phyloP scores from a whole-genome alignment of 2,329 filamentous ascomycete species.

The Bipolaris zeicola region DNA sequence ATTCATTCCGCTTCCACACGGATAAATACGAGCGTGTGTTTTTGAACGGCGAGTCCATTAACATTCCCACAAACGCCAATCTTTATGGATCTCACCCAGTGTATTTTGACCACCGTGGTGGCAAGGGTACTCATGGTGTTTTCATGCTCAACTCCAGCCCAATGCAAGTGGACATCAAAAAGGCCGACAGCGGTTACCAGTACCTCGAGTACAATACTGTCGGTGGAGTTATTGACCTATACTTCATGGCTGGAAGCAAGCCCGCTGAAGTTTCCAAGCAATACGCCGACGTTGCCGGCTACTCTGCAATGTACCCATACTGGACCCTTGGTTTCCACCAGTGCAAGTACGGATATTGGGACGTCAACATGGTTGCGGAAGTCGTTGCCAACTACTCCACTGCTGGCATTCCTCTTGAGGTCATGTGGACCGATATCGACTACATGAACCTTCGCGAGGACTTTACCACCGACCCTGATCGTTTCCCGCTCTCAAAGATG shows the following conservation, averaged over 20 bases:
- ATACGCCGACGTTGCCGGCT: conserved; percentile 57
- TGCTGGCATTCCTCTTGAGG: conserved; percentile 70
- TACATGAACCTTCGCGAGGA: conserved; percentile 67
- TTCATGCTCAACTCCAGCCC: conserved; percentile 44
- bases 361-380: conserved; percentile 69
- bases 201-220: conserved; percentile 81
- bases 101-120: conserved; percentile 73
- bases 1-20: conserved; percentile 70
- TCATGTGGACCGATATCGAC: conserved; percentile 76
- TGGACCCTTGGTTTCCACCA: conserved; percentile 61
- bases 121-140: conserved; percentile 47
- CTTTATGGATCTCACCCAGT: conserved; percentile 76
- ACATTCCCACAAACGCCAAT: conserved; percentile 65
- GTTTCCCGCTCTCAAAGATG: conserved; percentile 67
- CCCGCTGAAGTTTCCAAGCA: conserved; percentile 56
- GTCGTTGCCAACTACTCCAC: conserved; percentile 70
- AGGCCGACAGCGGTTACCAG: conserved; percentile 63
- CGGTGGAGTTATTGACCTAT: conserved; percentile 73
- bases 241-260: conserved; percentile 57
- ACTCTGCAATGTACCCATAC: conserved; percentile 58
- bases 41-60: conserved; percentile 71
- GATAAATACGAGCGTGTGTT: conserved; percentile 71
- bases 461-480: conserved; percentile 68
- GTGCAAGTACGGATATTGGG: conserved; percentile 59
- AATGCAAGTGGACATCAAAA: conserved; percentile 77